These are phyloP conservation scores for Suillus decipiens DNA, from an alignment of 768 basidiomycete genomes.

Conservation along the genomic window DNA sequence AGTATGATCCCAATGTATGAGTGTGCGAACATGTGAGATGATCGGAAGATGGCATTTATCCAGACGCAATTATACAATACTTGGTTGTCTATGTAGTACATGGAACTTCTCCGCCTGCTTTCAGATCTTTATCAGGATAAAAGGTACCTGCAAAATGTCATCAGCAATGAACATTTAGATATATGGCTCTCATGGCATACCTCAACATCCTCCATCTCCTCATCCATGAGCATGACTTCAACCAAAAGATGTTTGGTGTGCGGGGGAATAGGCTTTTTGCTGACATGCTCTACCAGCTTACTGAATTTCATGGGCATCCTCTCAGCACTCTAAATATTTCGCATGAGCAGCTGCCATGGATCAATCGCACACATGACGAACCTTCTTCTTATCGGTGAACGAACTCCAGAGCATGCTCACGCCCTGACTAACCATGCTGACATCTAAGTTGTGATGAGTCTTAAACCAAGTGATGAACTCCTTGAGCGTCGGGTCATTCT, in stretches of 20 bases:
- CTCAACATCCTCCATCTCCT: slow-evolving; percentile 94
- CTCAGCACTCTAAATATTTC: slow-evolving; percentile 69
- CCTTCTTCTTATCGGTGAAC: slow-evolving; percentile 94
- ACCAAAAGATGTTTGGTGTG: slow-evolving; percentile 85
- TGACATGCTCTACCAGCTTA: slow-evolving; percentile 88
- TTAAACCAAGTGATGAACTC: slow-evolving; percentile 87
- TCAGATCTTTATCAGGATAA: slow-evolving; percentile 74
- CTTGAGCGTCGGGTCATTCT: slow-evolving; percentile 83
- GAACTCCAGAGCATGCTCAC: slow-evolving; percentile 98
- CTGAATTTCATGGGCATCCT: slow-evolving; percentile 88
- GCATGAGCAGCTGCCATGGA: slow-evolving; percentile 4
- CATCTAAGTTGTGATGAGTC: slow-evolving; percentile 78
- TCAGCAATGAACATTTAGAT: background rate
- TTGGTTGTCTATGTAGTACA: slow-evolving; percentile 9
- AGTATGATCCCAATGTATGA: background rate
- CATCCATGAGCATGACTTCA: slow-evolving; percentile 93
- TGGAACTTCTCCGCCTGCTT: slow-evolving; percentile 4
- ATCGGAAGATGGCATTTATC: background rate
- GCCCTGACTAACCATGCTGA: slow-evolving; percentile 96
- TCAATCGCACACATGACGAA: slow-evolving; percentile 27
- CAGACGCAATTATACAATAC: slow-evolving; percentile 13
- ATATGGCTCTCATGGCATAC: slow-evolving; percentile 36
- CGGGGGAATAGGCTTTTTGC: slow-evolving; percentile 89
- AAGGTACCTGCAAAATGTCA: slow-evolving; percentile 60
- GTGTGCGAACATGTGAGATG: background rate